Conservation (phyloP, 306 rosid species). For the Styphnolobium japonicum region DNA sequence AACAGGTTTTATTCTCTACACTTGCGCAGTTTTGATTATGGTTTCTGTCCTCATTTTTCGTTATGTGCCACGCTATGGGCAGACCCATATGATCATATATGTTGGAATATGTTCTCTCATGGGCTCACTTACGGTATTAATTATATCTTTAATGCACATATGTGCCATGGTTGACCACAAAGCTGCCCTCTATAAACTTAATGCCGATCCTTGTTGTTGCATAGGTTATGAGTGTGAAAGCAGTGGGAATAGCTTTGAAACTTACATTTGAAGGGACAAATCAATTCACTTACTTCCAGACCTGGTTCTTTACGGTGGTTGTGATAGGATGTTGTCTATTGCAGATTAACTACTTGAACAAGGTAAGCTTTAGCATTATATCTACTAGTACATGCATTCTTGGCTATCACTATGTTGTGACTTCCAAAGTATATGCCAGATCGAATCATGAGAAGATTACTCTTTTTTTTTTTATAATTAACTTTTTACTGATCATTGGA, state of each 20-base stretch:
- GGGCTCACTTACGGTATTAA: slow-evolving; percentile 83
- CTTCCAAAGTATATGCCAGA: not conserved
- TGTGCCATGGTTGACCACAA: not conserved
- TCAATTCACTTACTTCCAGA: slow-evolving; percentile 71
- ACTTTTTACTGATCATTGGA: not conserved
- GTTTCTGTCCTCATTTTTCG: slow-evolving; percentile 58
- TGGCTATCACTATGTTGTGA: not conserved
- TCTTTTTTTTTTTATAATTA: too few relatives aligned
- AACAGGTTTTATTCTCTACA: slow-evolving; percentile 67
- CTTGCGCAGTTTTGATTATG: slow-evolving; percentile 35
- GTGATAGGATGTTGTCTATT: slow-evolving; percentile 59
- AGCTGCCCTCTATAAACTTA: not conserved
- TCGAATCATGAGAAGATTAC: too few relatives aligned
- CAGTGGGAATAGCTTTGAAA: slow-evolving; percentile 85
- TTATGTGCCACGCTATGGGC: slow-evolving; percentile 66
- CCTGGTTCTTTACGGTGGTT: slow-evolving; percentile 68
- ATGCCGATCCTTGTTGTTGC: slow-evolving; percentile 4
- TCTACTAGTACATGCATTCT: not conserved
- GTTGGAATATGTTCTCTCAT: slow-evolving; percentile 86
- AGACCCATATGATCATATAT: slow-evolving; percentile 60
- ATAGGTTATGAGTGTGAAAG: slow-evolving; percentile 90
- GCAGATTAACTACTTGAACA: slow-evolving; percentile 89
- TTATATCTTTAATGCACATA: slow-evolving; percentile 6
- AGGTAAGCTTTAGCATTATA: slow-evolving; percentile 41
- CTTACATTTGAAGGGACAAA: slow-evolving; percentile 70